Evolutionary conservation across 2,329 filamentous ascomycete genomes (phyloP).

Genomic region (Venturia aucupariae): DNA sequence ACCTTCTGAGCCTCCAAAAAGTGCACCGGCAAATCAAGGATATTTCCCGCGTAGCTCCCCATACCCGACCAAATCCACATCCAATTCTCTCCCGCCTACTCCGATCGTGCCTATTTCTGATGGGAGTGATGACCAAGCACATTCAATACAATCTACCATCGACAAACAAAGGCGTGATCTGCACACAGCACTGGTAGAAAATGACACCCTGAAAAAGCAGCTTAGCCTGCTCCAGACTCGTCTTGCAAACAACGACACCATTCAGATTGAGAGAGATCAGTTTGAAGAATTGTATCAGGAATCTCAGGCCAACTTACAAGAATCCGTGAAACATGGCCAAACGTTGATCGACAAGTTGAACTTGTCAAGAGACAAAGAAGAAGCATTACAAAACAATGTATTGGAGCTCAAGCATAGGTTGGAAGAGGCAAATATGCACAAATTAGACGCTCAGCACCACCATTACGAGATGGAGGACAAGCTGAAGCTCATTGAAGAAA

Average conservation of each 20-base stretch:
- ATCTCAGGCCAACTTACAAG: neutral
- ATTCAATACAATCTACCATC: neutral
- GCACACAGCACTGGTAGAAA: constrained; percentile 9
- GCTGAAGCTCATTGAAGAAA: constrained; percentile 16
- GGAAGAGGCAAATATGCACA: constrained; percentile 27
- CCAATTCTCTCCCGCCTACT: neutral
- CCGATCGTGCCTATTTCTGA: constrained; percentile 5
- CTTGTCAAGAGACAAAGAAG: constrained; percentile 9
- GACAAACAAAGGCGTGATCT: neutral
- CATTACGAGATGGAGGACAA: constrained; percentile 27
- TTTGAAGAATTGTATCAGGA: constrained; percentile 1
- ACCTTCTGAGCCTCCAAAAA: neutral
- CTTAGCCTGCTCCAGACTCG: constrained; percentile 7
- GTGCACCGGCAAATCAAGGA: constrained; percentile 5
- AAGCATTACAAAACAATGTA: constrained; percentile 9
- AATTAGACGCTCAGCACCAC: constrained; percentile 29
- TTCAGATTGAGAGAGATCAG: constrained; percentile 11
- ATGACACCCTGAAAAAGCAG: constrained; percentile 13
- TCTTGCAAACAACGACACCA: constrained; percentile 10
- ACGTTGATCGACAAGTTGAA: constrained; percentile 10
- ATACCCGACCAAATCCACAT: neutral
- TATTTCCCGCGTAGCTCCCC: neutral
- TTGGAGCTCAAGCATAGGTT: neutral
- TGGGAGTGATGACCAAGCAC: neutral
- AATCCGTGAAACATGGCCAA: constrained; percentile 1